Evolutionary conservation across 2,329 filamentous ascomycete genomes (phyloP).

Genomic region (Tolypocladium inflatum): DNA sequence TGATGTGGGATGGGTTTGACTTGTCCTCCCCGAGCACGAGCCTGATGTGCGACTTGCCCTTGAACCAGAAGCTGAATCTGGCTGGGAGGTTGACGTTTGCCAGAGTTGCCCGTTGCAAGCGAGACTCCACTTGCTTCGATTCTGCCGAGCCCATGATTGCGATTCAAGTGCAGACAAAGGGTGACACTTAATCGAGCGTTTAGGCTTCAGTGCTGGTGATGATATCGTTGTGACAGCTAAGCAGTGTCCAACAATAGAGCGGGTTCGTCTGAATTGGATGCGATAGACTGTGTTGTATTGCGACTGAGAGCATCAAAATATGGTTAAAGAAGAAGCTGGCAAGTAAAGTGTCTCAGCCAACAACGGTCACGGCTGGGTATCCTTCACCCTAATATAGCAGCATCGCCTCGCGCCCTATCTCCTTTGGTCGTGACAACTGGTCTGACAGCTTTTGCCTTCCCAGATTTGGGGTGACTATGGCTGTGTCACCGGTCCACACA

Average conservation of each 20-base stretch:
- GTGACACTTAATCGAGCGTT: neutral
- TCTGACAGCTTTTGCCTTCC: neutral
- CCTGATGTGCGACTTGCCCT: conserved; percentile 1
- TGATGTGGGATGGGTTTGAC: conserved; percentile 1
- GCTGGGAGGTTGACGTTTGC: conserved; percentile 2
- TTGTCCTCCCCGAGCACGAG: conserved; percentile 6
- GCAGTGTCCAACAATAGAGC: neutral
- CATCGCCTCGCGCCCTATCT: neutral
- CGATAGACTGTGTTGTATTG: neutral
- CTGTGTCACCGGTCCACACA: neutral
- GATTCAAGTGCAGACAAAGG: neutral
- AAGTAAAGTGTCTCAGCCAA: too few relatives aligned
- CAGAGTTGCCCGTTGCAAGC: neutral
- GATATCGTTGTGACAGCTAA: neutral
- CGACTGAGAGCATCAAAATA: neutral
- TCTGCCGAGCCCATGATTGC: conserved; percentile 7
- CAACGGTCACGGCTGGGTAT: too few relatives aligned
- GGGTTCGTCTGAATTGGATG: neutral
- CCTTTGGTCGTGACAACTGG: neutral
- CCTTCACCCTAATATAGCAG: neutral
- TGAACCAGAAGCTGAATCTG: conserved; percentile 6
- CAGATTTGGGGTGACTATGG: neutral
- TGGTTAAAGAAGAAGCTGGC: neutral
- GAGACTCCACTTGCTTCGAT: conserved; percentile 5
- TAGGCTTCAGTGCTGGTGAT: neutral